Conservation (phyloP, 805 yeast genomes). For the Wickerhamomyces mucosus region DNA sequence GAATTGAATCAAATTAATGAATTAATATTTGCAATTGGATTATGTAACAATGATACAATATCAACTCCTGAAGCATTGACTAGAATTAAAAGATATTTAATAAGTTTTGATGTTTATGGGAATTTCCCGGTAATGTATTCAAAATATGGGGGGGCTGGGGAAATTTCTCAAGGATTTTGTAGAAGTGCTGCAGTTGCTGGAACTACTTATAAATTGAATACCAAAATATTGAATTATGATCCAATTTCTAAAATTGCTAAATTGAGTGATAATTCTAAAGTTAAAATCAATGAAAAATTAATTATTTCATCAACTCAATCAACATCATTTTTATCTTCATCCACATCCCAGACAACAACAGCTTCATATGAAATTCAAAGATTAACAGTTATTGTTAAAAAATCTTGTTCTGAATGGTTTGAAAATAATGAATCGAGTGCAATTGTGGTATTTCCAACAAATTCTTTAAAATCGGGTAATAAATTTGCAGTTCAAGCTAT, state of each 20-base stretch:
- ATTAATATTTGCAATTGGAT: slow-evolving; percentile 77
- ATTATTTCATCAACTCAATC: slow-evolving; percentile 58
- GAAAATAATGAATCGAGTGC: slow-evolving; percentile 76
- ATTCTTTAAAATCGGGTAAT: slow-evolving; percentile 56
- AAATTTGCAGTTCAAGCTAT: slow-evolving; percentile 73
- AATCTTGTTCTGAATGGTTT: slow-evolving; percentile 89
- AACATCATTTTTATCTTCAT: slow-evolving; percentile 21
- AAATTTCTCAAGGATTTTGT: slow-evolving; percentile 92
- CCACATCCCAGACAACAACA: too few species aligned
- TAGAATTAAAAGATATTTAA: slow-evolving; percentile 73
- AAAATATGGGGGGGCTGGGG: slow-evolving; percentile 95
- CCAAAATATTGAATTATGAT: slow-evolving; percentile 57
- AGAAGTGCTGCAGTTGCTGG: slow-evolving; percentile 98
- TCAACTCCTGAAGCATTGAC: slow-evolving; percentile 68
- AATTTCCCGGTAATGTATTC: slow-evolving; percentile 87
- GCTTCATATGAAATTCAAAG: slow-evolving; percentile 56
- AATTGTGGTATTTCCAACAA: slow-evolving; percentile 87
- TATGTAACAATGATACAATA: slow-evolving; percentile 52
- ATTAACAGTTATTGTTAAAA: slow-evolving; percentile 72
- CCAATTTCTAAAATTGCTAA: slow-evolving; percentile 55
- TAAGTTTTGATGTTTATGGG: slow-evolving; percentile 87
- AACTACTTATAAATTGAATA: slow-evolving; percentile 79
- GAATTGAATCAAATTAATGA: slow-evolving; percentile 72
- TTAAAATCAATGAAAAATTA: slow-evolving; percentile 70
- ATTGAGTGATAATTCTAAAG: slow-evolving; percentile 65